Percentiles rank a stretch among this genome's conserved stretches.
Evolutionary conservation across 345 rosid species (phyloP).

Genomic region (Brassica incana): DNA sequence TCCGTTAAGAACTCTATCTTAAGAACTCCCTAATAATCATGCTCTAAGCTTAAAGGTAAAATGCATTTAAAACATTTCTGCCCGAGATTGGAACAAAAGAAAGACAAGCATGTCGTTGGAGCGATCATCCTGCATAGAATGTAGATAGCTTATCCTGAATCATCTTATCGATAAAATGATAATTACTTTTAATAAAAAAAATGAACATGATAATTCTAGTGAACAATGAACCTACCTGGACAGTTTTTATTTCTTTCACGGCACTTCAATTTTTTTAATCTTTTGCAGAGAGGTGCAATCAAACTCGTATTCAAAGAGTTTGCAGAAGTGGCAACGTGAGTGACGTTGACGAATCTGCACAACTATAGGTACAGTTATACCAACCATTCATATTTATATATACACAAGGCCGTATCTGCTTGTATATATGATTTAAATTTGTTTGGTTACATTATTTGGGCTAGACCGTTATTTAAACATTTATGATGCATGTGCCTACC

Average conservation of each 20-base stretch:
- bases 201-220: background rate
- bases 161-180: background rate
- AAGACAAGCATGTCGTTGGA: background rate
- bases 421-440: slow-evolving; percentile 11
- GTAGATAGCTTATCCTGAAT: background rate
- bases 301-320: background rate
- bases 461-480: slow-evolving; percentile 14
- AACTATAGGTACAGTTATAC: slow-evolving; percentile 8
- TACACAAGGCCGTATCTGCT: background rate
- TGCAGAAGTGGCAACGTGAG: background rate
- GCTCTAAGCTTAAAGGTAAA: too few species aligned
- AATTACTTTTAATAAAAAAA: background rate
- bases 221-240: background rate
- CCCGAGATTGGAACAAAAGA: background rate
- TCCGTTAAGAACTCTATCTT: too few species aligned
- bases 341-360: background rate
- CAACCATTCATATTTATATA: background rate
- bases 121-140: too few species aligned
- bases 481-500: slow-evolving; percentile 40
- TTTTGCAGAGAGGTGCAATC: background rate
- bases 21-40: too few species aligned
- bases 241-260: background rate
- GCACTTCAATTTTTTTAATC: background rate
- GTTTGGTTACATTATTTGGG: slow-evolving; percentile 24
- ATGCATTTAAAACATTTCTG: background rate